A percentile compares a stretch with the other conserved stretches of the same genome.
Conservation (phyloP, 805 yeast genomes). For the Priceomyces melissophilus region DNA sequence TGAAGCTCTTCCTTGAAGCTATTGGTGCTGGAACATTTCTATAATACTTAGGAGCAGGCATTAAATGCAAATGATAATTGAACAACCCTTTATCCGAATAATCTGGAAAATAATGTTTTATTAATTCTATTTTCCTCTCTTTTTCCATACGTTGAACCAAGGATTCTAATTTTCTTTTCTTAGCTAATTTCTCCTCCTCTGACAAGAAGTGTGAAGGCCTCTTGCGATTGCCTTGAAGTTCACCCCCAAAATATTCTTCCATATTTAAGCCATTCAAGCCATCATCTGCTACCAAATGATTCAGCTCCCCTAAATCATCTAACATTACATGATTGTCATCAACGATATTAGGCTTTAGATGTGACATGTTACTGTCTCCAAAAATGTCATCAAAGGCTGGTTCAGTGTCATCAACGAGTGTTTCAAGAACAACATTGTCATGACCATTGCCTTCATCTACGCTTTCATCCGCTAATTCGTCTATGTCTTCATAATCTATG, state of each 20-base stretch:
- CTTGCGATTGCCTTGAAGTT: slow-evolving; percentile 1
- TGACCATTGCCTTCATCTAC: slow-evolving; percentile 11
- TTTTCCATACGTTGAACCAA: slow-evolving; percentile 28
- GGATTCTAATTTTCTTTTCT: slow-evolving; percentile 25
- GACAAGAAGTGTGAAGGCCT: neutral
- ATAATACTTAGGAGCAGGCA: slow-evolving; percentile 56
- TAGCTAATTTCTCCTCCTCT: slow-evolving; percentile 18
- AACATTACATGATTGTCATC: slow-evolving; percentile 19
- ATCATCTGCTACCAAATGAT: slow-evolving; percentile 19
- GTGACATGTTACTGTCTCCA: slow-evolving; percentile 21
- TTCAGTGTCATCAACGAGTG: slow-evolving; percentile 25
- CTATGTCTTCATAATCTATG: slow-evolving; percentile 89
- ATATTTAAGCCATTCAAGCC: slow-evolving; percentile 22
- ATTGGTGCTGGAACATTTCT: slow-evolving; percentile 51
- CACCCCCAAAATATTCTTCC: slow-evolving; percentile 20
- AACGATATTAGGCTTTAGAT: slow-evolving; percentile 12
- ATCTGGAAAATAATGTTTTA: slow-evolving; percentile 57
- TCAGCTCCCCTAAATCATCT: slow-evolving; percentile 10
- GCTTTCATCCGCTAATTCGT: slow-evolving; percentile 84
- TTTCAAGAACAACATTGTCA: neutral
- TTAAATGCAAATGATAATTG: slow-evolving; percentile 63
- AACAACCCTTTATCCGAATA: slow-evolving; percentile 54
- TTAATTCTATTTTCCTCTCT: slow-evolving; percentile 21
- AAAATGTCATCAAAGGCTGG: slow-evolving; percentile 33
- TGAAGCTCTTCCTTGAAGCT: slow-evolving; percentile 24